Base-by-base conservation (phyloP, 2,329 filamentous ascomycete species). In the Fusarium sp. region DNA sequence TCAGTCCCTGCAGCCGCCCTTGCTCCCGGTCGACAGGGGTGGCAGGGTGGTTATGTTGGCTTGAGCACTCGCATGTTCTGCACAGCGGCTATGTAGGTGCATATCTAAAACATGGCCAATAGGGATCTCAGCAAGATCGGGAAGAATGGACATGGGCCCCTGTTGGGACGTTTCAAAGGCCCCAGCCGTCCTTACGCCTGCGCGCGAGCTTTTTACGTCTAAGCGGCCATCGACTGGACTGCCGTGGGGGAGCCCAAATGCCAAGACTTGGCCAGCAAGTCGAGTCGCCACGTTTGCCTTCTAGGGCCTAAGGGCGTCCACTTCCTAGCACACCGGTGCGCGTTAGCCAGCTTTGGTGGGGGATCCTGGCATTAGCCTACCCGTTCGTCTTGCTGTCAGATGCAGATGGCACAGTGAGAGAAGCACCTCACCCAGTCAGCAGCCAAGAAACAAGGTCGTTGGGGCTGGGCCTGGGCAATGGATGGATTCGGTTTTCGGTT, bases 61-160 rank as follows among this genome's bases (percentile, higher is more conserved):
- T 74, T 73, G 74, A 76, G 72, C 74, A 76, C 74, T 76, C 76
- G 75, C 76, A 77, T 77, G 69, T 73, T 69, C 74, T 75, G 74
- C 75, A 76, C 72, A 77, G 75, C 76, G 76, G 75, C 74, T 77
- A 77, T 77, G 75, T 77, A 75, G 56, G 69, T 70, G 68, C 65
- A 68, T 65, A 70, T 74, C 70, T 72, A 69, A 73, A 68, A 72
- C 64, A 61, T 71, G 64, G 22, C 75, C 75, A 77, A 77, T 77
- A 48, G 67, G 39, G 56, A 53, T 31, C 58, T 67, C 64, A 67
- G 50, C 32, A 43, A 38, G 43, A 64, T 59, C 67, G 69, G 67
- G 58, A 61, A 69, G 64, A 64, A 55, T 53, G 64, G 49, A 46
- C 67, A 68, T 70, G 74, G 65, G 34, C 42, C 64, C 68, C 59